These are phyloP conservation scores for Mallotus japonicus DNA, from an alignment of 441 rosid species.

Conservation along the genomic window DNA sequence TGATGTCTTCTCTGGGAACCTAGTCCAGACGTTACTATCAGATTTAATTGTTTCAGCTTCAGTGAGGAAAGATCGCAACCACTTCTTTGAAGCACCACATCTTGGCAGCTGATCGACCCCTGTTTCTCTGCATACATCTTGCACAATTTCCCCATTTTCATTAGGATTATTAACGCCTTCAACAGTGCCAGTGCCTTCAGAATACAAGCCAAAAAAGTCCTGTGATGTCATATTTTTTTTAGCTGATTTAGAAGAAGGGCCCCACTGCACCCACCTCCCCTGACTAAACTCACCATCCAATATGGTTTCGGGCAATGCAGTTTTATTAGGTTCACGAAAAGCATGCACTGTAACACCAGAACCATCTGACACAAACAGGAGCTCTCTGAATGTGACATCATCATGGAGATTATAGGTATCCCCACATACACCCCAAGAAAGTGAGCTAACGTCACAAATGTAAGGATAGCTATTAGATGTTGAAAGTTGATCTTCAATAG, in stretches of 20 bases:
- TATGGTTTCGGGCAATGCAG: constrained; percentile 28
- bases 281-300: constrained; percentile 44
- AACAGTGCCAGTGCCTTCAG: constrained; percentile 34
- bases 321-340: constrained; percentile 48
- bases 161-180: constrained; percentile 24
- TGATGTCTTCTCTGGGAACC: constrained; percentile 66
- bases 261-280: constrained; percentile 97
- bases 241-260: constrained; percentile 45
- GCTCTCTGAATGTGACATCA: constrained; percentile 66
- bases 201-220: constrained; percentile 30
- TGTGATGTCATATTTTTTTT: constrained; percentile 22
- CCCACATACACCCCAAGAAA: constrained; percentile 90
- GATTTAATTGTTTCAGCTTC: constrained; percentile 57
- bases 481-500: constrained; percentile 36
- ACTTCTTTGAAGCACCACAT: constrained; percentile 53
- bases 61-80: constrained; percentile 71
- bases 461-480: constrained; percentile 43
- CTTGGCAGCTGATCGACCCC: constrained; percentile 34
- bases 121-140: constrained; percentile 23
- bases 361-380: constrained; percentile 72
- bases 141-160: constrained; percentile 29
- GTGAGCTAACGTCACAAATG: constrained; percentile 68
- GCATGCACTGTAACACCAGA: constrained; percentile 84
- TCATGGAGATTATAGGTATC: constrained; percentile 63
- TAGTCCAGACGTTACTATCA: constrained; percentile 64